Conservation (phyloP, 352 stramenopile species). For the Pythium oligandrum region DNA sequence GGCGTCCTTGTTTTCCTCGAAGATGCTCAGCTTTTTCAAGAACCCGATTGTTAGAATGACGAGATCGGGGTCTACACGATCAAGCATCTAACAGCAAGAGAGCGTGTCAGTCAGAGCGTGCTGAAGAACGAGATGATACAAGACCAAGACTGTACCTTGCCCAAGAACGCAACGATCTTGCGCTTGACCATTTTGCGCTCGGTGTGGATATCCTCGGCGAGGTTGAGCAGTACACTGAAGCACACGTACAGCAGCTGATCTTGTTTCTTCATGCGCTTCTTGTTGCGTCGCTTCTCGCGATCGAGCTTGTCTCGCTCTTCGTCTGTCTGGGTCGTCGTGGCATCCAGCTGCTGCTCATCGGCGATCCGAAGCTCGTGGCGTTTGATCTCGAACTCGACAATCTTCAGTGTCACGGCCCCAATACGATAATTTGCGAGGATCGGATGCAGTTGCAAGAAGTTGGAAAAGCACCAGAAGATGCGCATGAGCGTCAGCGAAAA, state of each 20-base stretch:
- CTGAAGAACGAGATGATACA: constrained; percentile 11
- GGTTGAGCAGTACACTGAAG: constrained; percentile 92
- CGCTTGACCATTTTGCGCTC: constrained; percentile 96
- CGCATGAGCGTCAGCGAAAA: constrained; percentile 93
- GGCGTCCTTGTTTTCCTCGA: constrained; percentile 93
- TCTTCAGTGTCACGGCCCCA: constrained; percentile 91
- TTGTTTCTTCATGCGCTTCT: constrained; percentile 89
- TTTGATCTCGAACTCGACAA: constrained; percentile 93
- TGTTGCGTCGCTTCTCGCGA: constrained; percentile 80
- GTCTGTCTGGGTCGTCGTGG: constrained; percentile 19
- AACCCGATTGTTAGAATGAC: constrained; percentile 90
- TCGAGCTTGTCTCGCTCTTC: constrained; percentile 60
- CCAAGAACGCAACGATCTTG: constrained; percentile 78
- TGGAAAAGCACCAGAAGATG: constrained; percentile 94
- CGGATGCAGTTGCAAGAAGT: constrained; percentile 92
- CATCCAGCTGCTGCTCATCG: constrained; percentile 56
- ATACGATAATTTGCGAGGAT: constrained; percentile 93
- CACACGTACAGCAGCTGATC: constrained; percentile 92
- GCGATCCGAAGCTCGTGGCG: constrained; percentile 75
- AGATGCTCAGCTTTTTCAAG: constrained; percentile 93
- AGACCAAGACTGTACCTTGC: constrained; percentile 37
- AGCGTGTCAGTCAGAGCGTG: constrained; percentile 10
- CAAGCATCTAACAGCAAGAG: constrained; percentile 55
- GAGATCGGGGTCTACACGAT: constrained; percentile 83
- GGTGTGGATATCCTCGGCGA: constrained; percentile 91